A percentile compares a stretch with the other conserved stretches of the same genome.
phyloP scores from a whole-genome alignment of 1,284 basidiomycete genomes.

The Ceraceosorus guamensis region DNA sequence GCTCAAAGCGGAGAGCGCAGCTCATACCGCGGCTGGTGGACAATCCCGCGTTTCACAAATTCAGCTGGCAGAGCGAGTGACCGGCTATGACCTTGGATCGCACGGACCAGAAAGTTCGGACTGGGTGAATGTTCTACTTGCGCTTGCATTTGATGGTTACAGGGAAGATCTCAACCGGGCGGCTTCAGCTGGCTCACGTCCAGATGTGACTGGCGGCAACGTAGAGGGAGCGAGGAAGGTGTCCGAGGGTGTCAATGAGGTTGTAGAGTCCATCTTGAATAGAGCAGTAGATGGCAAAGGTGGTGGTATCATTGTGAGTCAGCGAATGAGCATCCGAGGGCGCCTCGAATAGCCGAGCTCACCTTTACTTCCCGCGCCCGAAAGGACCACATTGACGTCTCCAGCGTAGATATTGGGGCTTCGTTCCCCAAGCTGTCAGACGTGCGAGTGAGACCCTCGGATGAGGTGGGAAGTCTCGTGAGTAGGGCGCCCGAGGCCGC shows the following conservation, averaged over 20 bases:
- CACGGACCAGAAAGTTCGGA: conserved; percentile 55
- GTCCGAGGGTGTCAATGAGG: conserved; percentile 23
- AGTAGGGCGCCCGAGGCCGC: conserved; percentile 14
- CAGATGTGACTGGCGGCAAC: conserved; percentile 4
- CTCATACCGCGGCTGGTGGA: no score
- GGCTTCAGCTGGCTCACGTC: not conserved
- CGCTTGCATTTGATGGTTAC: conserved; percentile 52
- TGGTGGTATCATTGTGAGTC: conserved; percentile 6
- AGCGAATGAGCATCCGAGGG: conserved; percentile 4
- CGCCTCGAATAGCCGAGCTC: not conserved
- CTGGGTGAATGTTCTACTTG: conserved; percentile 57
- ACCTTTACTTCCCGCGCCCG: not conserved
- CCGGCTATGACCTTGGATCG: conserved; percentile 54
- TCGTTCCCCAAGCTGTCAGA: conserved; percentile 54
- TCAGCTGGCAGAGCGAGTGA: conserved; percentile 36
- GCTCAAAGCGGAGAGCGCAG: not conserved
- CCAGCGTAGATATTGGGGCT: conserved; percentile 54
- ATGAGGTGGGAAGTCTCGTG: conserved; percentile 53
- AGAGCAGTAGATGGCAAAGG: conserved; percentile 6
- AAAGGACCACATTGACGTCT: conserved; percentile 55
- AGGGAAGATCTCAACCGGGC: conserved; percentile 38
- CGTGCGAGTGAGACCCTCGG: conserved; percentile 55
- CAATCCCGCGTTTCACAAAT: not conserved
- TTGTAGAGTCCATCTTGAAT: conserved; percentile 45
- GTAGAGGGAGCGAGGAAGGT: conserved; percentile 19